Percentiles rank a stretch among this genome's conserved stretches.
Conservation (phyloP, 2,329 filamentous ascomycete genomes). For the Pseudopyricularia cyperi region DNA sequence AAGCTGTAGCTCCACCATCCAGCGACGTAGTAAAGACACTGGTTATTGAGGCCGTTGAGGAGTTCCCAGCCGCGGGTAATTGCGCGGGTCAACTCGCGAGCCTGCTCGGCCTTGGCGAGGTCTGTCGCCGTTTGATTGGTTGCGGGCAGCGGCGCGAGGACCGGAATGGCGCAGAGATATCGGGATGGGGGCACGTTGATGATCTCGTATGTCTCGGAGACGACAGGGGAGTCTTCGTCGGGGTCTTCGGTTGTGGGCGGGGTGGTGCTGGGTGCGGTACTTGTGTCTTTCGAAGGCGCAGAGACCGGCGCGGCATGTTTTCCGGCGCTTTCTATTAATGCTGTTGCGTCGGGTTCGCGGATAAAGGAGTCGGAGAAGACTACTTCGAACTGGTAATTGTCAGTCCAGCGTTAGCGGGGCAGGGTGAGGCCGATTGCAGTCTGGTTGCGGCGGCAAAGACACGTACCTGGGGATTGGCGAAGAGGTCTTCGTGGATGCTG, state of each 20-base stretch:
- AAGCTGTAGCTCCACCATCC: conserved; percentile 97
- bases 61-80: conserved; percentile 70
- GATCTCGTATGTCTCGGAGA: conserved; percentile 50
- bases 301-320: conserved; percentile 16
- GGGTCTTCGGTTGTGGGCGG: conserved; percentile 11
- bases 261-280: neutral
- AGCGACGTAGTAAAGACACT: conserved; percentile 68
- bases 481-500: conserved; percentile 77
- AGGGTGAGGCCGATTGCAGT: too few relatives aligned
- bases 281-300: neutral
- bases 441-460: neutral
- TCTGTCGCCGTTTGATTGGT: conserved; percentile 56
- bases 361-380: conserved; percentile 62
- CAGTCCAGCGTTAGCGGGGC: neutral
- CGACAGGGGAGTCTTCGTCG: conserved; percentile 20
- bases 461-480: conserved; percentile 73
- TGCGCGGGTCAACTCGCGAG: conserved; percentile 66
- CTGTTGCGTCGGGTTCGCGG: conserved; percentile 54
- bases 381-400: conserved; percentile 59
- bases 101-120: conserved; percentile 59
- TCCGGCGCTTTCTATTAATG: conserved; percentile 34
- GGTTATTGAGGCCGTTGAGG: conserved; percentile 60
- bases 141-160: conserved; percentile 42
- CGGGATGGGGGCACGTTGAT: conserved; percentile 57
- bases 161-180: conserved; percentile 77